Evolutionary conservation across 208 protist species (phyloP).

Genomic region (Leishmania amazonensis): DNA sequence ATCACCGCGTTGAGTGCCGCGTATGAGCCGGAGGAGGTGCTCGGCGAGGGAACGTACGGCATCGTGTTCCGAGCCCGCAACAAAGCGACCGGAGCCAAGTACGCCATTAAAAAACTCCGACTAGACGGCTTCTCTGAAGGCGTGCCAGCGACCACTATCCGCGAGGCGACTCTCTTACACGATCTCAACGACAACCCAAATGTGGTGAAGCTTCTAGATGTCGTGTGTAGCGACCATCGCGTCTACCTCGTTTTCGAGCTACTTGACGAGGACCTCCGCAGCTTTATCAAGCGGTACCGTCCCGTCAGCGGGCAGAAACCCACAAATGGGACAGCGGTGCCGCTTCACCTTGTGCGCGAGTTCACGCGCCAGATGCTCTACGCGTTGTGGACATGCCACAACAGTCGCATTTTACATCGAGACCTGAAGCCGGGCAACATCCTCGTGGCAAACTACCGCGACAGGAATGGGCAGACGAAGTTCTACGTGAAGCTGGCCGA

Average conservation of each 20-base stretch:
- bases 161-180: constrained; percentile 92
- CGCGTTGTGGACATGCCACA: constrained; percentile 88
- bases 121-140: constrained; percentile 80
- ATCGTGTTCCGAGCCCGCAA: constrained; percentile 89
- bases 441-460: constrained; percentile 55
- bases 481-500: constrained; percentile 89
- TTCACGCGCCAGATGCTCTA: constrained; percentile 84
- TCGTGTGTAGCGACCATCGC: constrained; percentile 95
- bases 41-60: constrained; percentile 97
- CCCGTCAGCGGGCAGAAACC: constrained; percentile 33
- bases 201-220: constrained; percentile 93
- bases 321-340: constrained; percentile 51
- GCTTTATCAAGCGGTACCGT: constrained; percentile 68
- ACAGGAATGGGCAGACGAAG: constrained; percentile 31
- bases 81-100: constrained; percentile 58
- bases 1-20: constrained; percentile 40
- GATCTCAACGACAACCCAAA: constrained; percentile 91
- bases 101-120: constrained; percentile 85
- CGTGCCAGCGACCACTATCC: constrained; percentile 91
- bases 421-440: constrained; percentile 92
- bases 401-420: constrained; percentile 85
- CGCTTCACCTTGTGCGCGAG: constrained; percentile 63
- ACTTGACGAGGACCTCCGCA: constrained; percentile 95
- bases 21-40: constrained; percentile 71
- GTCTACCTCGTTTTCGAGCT: constrained; percentile 98